Evolutionary conservation across 768 basidiomycete species (phyloP), one percentile per base, ranked within the genome.

Genomic region (Leccinum variicolor): DNA sequence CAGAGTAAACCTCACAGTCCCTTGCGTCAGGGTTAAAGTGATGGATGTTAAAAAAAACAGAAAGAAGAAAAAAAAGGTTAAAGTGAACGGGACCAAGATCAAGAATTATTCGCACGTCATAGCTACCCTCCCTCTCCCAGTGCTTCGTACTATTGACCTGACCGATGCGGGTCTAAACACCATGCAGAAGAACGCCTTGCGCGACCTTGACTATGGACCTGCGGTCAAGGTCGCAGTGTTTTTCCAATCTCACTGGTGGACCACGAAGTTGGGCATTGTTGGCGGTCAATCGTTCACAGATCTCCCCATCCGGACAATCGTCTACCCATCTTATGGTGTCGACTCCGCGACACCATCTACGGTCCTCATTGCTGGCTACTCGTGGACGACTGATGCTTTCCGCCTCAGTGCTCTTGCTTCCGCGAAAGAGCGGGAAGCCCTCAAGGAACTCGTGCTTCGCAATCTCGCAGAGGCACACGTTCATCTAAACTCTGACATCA

Each of bases 181-280:
- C 29, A 51, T 61, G 62, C 79, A 78, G 56, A 59, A 19, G 43
- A 75, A 68, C 2, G 78, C 78, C 0, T 63, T 81, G 36, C 77
- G 78, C 8, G 45, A 66, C 6, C 62, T 81, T 28, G 53, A 65
- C 28, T 81, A 80, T 47, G 70, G 66, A 11, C 60, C 74, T 4
- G 63, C 76, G 3, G 67, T 69, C 63, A 81, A 81, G 66, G 67
- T 81, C 39, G 80, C 67, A 9, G 53, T 81, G 34, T 73, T 74
- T 54, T 81, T 81, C 68, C 67, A 70, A 57, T 63, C 69, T 1
- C 55, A 71, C 3, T 81, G 80, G 80, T 81, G 79, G 79, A 71
- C 62, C 23, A 71, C 63, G 1, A 60, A 58, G 23, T 36, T 73
- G 39, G 63, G 66, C 46, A 75, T 77, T 26, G 52, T 73, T 8